Base-by-base conservation (phyloP, 2,329 filamentous ascomycete species). In the Teratosphaeria destructans region DNA sequence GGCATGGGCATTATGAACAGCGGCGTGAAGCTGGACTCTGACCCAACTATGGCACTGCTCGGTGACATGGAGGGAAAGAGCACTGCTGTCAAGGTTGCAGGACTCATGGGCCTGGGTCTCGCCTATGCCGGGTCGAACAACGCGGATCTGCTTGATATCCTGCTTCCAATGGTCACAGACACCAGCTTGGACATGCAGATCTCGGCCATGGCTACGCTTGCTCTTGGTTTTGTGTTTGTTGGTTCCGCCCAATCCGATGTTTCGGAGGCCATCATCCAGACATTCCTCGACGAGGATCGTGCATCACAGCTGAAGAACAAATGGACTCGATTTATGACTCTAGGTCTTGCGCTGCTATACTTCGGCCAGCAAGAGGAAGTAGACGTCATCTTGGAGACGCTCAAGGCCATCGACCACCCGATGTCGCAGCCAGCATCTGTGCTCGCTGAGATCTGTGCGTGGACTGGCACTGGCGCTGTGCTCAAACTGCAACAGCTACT, bases 351-450 rank as follows among this genome's bases (percentile, higher is more conserved):
- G 1, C 82, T 99, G 29, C 81, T 99, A 32, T 99, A 91, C 82
- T 97, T 99, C 68, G 94, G 94, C 47, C 87, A 90, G 64, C 94
- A 99, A 76, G 94, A 99, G 74, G 93, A 97, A 74, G 94, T 97
- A n/a, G 94, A 99, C 69, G 93, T 97, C 60, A 92, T 97, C 65
- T 78, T 97, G 35, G 94, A 99, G 77, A 96, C 94, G 0, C 82
- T 99, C 59, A 99, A 97, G 79, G 94, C 89, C 29, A 91, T 97
- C 58, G 92, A 97, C 64, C 93, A 97, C 72, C 93, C 94, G 27
- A 95, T 96, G 86, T 90, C 92, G 23, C 94, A 94, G 76, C 89
- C 94, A n/a, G 96, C 93, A 1, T 89, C 90, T 1, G 90, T 97
- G 5, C 83, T 99, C 62, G 91, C 92, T 16, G 93, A 96, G 70